Percentiles rank a stretch among this genome's conserved stretches.
Evolutionary conservation across 2,329 filamentous ascomycete species (phyloP).

Genomic region (Macrophomina phaseolina): DNA sequence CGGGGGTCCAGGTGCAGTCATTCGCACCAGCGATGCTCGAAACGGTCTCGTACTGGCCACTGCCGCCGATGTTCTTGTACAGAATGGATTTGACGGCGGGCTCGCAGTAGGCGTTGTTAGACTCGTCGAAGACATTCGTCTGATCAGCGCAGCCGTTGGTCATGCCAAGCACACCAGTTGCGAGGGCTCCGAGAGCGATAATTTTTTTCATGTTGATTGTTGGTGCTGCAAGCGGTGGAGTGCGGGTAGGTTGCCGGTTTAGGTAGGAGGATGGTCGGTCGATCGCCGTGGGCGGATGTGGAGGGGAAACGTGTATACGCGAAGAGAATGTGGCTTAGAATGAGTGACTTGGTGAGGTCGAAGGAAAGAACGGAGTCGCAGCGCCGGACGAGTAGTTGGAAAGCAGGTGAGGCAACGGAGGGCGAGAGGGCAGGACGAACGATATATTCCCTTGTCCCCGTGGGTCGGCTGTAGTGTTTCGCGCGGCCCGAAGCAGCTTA

Average conservation of each 20-base stretch:
- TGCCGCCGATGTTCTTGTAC: constrained; percentile 66
- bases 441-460: constrained; percentile 22
- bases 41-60: constrained; percentile 70
- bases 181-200: constrained; percentile 19
- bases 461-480: constrained; percentile 17
- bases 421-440: neutral
- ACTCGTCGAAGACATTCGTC: constrained; percentile 20
- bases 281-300: constrained; percentile 3
- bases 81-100: constrained; percentile 66
- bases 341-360: constrained; percentile 26
- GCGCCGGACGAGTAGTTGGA: constrained; percentile 2
- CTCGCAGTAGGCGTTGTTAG: constrained; percentile 68
- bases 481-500: constrained; percentile 13
- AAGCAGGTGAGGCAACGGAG: constrained; percentile 13
- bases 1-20: constrained; percentile 59
- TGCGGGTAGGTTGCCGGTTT: constrained; percentile 1
- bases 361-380: constrained; percentile 10
- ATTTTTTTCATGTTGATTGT: constrained; percentile 15
- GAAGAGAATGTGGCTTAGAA: constrained; percentile 11
- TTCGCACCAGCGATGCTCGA: constrained; percentile 64
- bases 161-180: constrained; percentile 1
- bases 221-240: neutral
- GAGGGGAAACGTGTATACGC: neutral
- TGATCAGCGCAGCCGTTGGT: constrained; percentile 21
- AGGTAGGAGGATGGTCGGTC: constrained; percentile 1